These are phyloP conservation scores for Apiosordaria backusii DNA, from an alignment of 495 filamentous ascomycete species.

Conservation along the genomic window DNA sequence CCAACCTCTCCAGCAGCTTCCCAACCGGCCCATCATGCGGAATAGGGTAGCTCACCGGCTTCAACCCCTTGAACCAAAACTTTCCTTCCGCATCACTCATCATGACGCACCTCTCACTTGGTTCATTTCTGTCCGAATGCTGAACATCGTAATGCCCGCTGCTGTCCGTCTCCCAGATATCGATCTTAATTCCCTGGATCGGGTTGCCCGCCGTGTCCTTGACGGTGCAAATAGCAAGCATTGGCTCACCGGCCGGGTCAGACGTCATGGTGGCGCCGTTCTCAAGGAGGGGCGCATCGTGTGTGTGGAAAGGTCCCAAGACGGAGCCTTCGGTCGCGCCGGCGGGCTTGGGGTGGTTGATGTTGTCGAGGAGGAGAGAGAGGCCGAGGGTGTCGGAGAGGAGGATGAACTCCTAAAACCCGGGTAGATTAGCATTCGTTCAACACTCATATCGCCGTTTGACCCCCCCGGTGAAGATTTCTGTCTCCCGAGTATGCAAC, in stretches of 20 bases:
- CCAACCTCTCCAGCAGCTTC: slow-evolving; percentile 64
- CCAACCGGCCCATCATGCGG: slow-evolving; percentile 89
- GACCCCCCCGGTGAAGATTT: too few relatives aligned
- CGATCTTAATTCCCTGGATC: slow-evolving; percentile 67
- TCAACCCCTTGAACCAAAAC: slow-evolving; percentile 88
- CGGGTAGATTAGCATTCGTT: too few relatives aligned
- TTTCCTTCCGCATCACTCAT: slow-evolving; percentile 62
- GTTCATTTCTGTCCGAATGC: slow-evolving; percentile 62
- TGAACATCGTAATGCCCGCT: slow-evolving; percentile 90
- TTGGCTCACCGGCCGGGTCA: slow-evolving; percentile 65
- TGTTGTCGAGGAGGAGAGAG: slow-evolving; percentile 82
- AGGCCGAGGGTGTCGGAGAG: slow-evolving; percentile 89
- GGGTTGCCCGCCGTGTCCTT: slow-evolving; percentile 65
- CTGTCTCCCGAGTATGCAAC: too few relatives aligned
- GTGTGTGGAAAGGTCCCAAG: slow-evolving; percentile 89
- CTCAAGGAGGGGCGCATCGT: slow-evolving; percentile 67
- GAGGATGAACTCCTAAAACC: slow-evolving; percentile 96
- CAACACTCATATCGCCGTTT: too few relatives aligned
- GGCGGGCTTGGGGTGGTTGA: slow-evolving; percentile 84
- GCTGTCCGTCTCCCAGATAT: slow-evolving; percentile 93
- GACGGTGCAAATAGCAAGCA: slow-evolving; percentile 74
- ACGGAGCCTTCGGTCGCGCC: slow-evolving; percentile 80
- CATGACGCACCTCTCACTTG: slow-evolving; percentile 81
- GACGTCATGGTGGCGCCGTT: slow-evolving; percentile 68
- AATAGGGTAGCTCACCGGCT: slow-evolving; percentile 85